Conservation (phyloP, 1,139 yeast species). For the Hemisphaericaspora subhashii region DNA sequence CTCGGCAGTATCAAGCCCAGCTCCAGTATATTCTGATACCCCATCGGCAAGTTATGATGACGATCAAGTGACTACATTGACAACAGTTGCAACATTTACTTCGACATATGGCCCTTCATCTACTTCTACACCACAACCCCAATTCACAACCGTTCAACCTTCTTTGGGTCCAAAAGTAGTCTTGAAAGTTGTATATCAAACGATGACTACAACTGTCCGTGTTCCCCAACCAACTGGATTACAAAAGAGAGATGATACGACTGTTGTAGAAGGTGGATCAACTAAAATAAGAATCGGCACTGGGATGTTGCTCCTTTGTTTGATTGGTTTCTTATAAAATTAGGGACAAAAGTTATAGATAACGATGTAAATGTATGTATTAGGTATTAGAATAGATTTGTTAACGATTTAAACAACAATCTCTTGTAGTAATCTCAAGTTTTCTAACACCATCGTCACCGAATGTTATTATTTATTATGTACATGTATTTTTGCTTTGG, state of each 20-base stretch:
- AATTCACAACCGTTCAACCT: neutral
- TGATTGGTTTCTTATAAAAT: slow-evolving; percentile 1
- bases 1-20: too few relatives aligned
- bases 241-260: slow-evolving; percentile 11
- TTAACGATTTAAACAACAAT: too few relatives aligned
- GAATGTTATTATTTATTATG: too few relatives aligned
- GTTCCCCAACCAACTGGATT: slow-evolving; percentile 5
- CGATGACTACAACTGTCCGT: slow-evolving; percentile 12
- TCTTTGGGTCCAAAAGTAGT: neutral
- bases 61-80: neutral
- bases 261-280: neutral
- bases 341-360: too few relatives aligned
- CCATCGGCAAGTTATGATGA: neutral
- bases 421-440: too few relatives aligned
- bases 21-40: too few relatives aligned
- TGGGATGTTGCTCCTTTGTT: neutral
- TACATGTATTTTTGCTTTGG: too few relatives aligned
- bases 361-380: too few relatives aligned
- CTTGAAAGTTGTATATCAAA: slow-evolving; percentile 7
- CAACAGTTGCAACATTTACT: neutral
- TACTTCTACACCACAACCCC: neutral
- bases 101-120: neutral
- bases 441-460: too few relatives aligned
- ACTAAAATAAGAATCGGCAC: neutral
- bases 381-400: too few relatives aligned